phyloP scores from a whole-genome alignment of 2,329 filamentous ascomycete species.

The Phyllosticta capitalensis region DNA sequence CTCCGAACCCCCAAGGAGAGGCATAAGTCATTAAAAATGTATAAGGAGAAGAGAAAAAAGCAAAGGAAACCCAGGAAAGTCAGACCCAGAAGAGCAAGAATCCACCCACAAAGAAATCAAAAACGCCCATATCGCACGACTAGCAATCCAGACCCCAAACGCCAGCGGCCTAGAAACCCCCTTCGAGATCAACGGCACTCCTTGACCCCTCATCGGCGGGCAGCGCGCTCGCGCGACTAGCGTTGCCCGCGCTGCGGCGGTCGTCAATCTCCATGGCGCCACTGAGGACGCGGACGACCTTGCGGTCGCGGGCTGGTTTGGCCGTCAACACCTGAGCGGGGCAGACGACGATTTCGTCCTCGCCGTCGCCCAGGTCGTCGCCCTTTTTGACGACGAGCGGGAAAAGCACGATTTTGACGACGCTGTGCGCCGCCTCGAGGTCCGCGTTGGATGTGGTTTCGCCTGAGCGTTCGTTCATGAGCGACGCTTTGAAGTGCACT shows the following conservation, averaged over 20 bases:
- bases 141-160: conserved; percentile 5
- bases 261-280: conserved; percentile 40
- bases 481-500: conserved; percentile 80
- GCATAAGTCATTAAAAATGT: neutral
- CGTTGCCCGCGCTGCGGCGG: neutral
- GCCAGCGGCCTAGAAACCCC: conserved; percentile 5
- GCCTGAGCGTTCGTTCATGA: conserved; percentile 89
- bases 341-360: conserved; percentile 91
- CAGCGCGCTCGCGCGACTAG: neutral
- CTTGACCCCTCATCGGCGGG: neutral
- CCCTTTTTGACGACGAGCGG: conserved; percentile 94
- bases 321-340: conserved; percentile 88
- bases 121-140: neutral
- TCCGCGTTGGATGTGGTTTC: conserved; percentile 65
- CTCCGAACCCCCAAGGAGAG: neutral
- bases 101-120: neutral
- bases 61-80: neutral
- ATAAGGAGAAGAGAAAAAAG: neutral
- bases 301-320: conserved; percentile 33
- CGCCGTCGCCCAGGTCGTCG: conserved; percentile 73
- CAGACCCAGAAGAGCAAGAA: neutral
- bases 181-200: neutral
- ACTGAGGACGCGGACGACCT: conserved; percentile 41
- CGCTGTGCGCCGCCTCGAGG: conserved; percentile 62
- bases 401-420: conserved; percentile 89